Conservation (phyloP, 345 rosid species). For the Eucalyptus urophylla region DNA sequence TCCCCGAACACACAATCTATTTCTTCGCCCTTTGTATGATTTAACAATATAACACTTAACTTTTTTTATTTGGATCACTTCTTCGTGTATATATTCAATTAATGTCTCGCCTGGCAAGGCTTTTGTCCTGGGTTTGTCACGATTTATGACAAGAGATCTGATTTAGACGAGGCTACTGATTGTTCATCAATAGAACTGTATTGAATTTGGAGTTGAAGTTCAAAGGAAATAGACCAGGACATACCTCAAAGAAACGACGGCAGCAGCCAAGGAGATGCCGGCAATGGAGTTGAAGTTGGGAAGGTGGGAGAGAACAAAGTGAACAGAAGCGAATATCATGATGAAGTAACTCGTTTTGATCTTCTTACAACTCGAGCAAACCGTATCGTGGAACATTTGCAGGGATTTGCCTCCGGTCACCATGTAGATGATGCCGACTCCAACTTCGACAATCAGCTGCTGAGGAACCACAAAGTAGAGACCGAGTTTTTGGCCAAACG, state of each 20-base stretch:
- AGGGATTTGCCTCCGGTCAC: slow-evolving; percentile 65
- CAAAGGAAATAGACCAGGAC: no score
- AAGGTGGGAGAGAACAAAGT: slow-evolving; percentile 55
- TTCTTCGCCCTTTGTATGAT: not conserved
- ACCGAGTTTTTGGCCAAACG: slow-evolving; percentile 70
- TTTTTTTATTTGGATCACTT: no score
- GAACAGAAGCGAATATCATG: slow-evolving; percentile 55
- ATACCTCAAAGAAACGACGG: no score
- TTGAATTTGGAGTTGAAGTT: not conserved
- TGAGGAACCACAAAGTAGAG: slow-evolving; percentile 70
- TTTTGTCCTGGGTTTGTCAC: not conserved
- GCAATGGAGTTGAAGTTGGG: slow-evolving; percentile 81
- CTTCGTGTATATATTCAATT: not conserved
- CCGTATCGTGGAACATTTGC: slow-evolving; percentile 39
- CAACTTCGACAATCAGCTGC: slow-evolving; percentile 58
- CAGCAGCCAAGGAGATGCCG: slow-evolving; percentile 65
- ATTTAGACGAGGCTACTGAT: not conserved
- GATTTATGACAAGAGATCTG: not conserved
- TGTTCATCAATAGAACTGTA: not conserved
- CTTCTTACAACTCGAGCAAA: slow-evolving; percentile 18
- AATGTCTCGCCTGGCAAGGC: not conserved
- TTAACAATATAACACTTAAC: not conserved
- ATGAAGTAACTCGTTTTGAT: slow-evolving; percentile 43
- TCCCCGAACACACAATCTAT: not conserved
- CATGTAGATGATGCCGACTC: slow-evolving; percentile 62